Evolutionary conservation across 345 rosid species (phyloP).

Genomic region (Cardamine occulta): DNA sequence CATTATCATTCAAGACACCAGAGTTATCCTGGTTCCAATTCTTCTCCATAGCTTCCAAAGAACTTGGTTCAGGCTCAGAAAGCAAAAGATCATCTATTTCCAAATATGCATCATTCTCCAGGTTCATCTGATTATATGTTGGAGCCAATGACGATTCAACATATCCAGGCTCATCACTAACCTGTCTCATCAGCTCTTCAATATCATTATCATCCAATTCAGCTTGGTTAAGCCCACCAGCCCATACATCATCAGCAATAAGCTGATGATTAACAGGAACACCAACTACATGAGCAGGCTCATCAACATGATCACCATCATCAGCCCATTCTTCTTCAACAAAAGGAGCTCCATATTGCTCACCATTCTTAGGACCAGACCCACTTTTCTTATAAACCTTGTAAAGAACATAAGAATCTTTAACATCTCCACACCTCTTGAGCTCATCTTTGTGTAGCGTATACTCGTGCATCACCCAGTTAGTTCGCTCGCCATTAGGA

Average conservation of each 20-base stretch:
- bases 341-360: constrained; percentile 94
- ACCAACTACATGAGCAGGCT: constrained; percentile 29
- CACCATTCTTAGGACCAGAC: constrained; percentile 96
- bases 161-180: constrained; percentile 44
- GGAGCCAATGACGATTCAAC: constrained; percentile 33
- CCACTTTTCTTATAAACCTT: constrained; percentile 91
- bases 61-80: constrained; percentile 45
- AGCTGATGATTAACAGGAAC: constrained; percentile 38
- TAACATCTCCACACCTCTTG: constrained; percentile 60
- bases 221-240: constrained; percentile 34
- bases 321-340: constrained; percentile 81
- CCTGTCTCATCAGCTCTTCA: constrained; percentile 54
- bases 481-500: constrained; percentile 77
- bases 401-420: constrained; percentile 79
- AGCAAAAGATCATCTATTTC: constrained; percentile 74
- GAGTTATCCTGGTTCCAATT: constrained; percentile 43
- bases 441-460: constrained; percentile 79
- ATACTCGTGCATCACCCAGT: constrained; percentile 99
- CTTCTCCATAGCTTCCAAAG: constrained; percentile 25
- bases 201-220: constrained; percentile 44
- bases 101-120: constrained; percentile 60
- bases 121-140: constrained; percentile 25
- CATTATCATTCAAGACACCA: constrained; percentile 55
- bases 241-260: constrained; percentile 18
- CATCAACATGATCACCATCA: constrained; percentile 51